Conservation (phyloP, 306 rosid species). For the Geum urbanum region DNA sequence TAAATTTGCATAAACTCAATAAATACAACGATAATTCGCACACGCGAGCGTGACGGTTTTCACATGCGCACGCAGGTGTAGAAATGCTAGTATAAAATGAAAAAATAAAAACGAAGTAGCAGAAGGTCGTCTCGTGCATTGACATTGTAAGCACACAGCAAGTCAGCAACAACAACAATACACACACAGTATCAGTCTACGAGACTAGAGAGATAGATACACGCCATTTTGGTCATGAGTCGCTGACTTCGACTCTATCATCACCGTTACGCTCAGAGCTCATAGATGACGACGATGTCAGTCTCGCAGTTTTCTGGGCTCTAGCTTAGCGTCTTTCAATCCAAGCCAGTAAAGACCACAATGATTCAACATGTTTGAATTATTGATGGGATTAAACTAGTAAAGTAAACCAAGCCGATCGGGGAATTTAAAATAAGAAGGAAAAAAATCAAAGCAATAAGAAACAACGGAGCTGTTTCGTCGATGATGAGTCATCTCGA, state of each 20-base stretch:
- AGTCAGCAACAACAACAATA: neutral
- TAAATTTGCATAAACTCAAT: too few species aligned
- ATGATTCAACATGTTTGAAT: slow-evolving; percentile 4
- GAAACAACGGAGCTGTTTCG: slow-evolving; percentile 9
- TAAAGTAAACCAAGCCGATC: neutral
- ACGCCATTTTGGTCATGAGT: neutral
- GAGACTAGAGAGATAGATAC: neutral
- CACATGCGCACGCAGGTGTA: too few species aligned
- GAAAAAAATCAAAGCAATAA: too few species aligned
- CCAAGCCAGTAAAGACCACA: neutral
- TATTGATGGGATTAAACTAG: neutral
- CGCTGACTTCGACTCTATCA: slow-evolving; percentile 6
- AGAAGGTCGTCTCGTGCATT: slow-evolving; percentile 13
- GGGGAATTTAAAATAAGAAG: neutral
- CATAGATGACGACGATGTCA: neutral
- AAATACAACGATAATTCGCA: too few species aligned
- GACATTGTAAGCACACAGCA: slow-evolving; percentile 8
- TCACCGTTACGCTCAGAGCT: neutral
- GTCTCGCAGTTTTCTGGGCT: neutral
- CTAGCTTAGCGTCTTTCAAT: neutral
- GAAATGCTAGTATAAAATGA: too few species aligned
- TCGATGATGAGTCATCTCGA: neutral
- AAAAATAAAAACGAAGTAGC: too few species aligned
- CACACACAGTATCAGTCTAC: too few species aligned
- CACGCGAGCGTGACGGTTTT: too few species aligned